A percentile compares a stretch with the other conserved stretches of the same genome.
Evolutionary conservation across 2,329 filamentous ascomycete species (phyloP).

Genomic region (Fusarium fracticaudum): DNA sequence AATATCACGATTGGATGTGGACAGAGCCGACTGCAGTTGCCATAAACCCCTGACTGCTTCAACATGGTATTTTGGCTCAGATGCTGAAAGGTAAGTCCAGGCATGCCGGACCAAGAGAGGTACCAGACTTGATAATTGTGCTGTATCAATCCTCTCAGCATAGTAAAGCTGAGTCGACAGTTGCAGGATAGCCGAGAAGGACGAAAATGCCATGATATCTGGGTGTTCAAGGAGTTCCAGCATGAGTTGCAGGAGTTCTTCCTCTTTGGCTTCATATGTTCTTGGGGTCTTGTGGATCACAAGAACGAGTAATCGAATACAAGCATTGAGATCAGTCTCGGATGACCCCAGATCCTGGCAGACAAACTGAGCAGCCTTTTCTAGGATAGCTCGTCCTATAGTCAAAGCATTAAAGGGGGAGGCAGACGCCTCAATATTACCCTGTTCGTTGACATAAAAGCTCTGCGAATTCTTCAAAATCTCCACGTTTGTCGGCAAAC

Average conservation of each 20-base stretch:
- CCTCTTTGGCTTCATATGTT: slow-evolving; percentile 55
- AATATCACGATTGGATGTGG: slow-evolving; percentile 74
- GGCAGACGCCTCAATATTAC: slow-evolving; percentile 69
- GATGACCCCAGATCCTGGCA: slow-evolving; percentile 56
- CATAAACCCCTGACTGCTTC: slow-evolving; percentile 89
- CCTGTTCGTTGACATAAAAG: slow-evolving; percentile 77
- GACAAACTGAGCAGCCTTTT: slow-evolving; percentile 65
- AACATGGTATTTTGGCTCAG: slow-evolving; percentile 90
- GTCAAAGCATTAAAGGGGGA: slow-evolving; percentile 67
- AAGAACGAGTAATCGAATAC: slow-evolving; percentile 67
- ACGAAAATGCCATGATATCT: slow-evolving; percentile 58
- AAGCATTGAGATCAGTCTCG: slow-evolving; percentile 62
- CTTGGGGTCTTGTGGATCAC: slow-evolving; percentile 63
- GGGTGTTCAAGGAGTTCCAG: slow-evolving; percentile 55
- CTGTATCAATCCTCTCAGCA: slow-evolving; percentile 59
- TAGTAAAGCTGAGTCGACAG: slow-evolving; percentile 67
- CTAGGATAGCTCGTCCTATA: slow-evolving; percentile 70
- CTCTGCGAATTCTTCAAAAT: slow-evolving; percentile 68
- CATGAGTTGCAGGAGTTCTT: slow-evolving; percentile 61
- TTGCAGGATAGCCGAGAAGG: slow-evolving; percentile 67
- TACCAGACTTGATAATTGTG: slow-evolving; percentile 70
- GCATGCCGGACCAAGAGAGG: slow-evolving; percentile 74
- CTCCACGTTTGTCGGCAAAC: slow-evolving; percentile 51
- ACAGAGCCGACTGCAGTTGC: slow-evolving; percentile 80
- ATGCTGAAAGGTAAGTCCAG: slow-evolving; percentile 84